Percentiles rank a stretch among this genome's conserved stretches.
Evolutionary conservation across 805 yeast species (phyloP).

Genomic region (Ogataea minuta): DNA sequence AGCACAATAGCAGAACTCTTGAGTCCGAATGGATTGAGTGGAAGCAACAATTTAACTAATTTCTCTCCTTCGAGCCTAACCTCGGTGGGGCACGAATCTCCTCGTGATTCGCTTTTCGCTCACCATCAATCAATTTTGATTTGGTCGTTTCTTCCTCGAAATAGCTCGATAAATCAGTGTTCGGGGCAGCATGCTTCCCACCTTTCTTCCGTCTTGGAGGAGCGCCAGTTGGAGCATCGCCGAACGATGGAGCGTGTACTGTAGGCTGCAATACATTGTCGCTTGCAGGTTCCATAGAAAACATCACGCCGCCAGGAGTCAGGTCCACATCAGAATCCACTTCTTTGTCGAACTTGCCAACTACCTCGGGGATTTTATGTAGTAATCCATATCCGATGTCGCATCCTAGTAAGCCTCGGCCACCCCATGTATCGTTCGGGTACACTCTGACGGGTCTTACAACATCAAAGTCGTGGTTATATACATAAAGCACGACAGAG

Average conservation of each 20-base stretch:
- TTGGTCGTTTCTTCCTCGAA: conserved; percentile 42
- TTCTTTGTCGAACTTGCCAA: conserved; percentile 38
- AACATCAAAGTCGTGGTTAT: conserved; percentile 83
- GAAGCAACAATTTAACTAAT: conserved; percentile 18
- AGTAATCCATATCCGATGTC: conserved; percentile 92
- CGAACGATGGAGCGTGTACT: conserved; percentile 27
- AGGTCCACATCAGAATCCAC: conserved; percentile 22
- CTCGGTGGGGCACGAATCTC: conserved; percentile 39
- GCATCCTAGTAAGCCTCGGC: conserved; percentile 83
- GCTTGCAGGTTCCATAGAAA: conserved; percentile 10
- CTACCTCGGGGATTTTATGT: conserved; percentile 67
- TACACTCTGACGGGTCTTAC: conserved; percentile 84
- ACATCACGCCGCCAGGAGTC: conserved; percentile 28
- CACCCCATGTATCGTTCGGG: conserved; percentile 76
- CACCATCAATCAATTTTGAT: conserved; percentile 39
- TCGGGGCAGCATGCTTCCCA: conserved; percentile 12
- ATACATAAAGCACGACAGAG: conserved; percentile 62
- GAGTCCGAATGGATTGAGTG: conserved; percentile 26
- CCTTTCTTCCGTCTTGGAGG: conserved; percentile 21
- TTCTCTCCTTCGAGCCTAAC: conserved; percentile 1
- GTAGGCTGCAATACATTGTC: conserved; percentile 21
- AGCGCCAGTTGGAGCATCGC: conserved; percentile 2
- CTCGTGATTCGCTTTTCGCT: conserved; percentile 24
- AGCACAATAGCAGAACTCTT: conserved; percentile 14
- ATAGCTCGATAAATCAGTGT: conserved; percentile 36